phyloP scores from a whole-genome alignment of 306 rosid genomes.

The Casuarina cunninghamiana region DNA sequence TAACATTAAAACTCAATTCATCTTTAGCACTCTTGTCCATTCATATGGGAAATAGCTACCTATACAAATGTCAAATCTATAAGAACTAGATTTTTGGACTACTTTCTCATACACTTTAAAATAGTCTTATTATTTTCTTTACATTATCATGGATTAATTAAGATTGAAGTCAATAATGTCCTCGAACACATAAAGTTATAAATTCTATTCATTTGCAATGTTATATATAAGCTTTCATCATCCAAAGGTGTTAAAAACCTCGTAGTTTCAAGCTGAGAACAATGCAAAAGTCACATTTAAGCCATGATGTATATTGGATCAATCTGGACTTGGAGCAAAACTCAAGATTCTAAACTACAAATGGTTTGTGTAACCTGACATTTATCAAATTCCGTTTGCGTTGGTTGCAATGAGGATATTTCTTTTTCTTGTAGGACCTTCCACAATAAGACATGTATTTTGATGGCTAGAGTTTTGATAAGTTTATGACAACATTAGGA shows the following conservation, averaged over 20 bases:
- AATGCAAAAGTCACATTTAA: not conserved
- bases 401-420: too few relatives aligned
- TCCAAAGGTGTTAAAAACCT: conserved; percentile 1
- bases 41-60: conserved; percentile 86
- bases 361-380: too few relatives aligned
- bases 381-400: too few relatives aligned
- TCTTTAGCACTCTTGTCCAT: conserved; percentile 55
- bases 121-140: not conserved
- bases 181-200: not conserved
- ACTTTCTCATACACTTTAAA: not conserved
- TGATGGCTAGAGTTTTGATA: too few relatives aligned
- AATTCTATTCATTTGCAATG: not conserved
- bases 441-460: too few relatives aligned
- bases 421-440: too few relatives aligned
- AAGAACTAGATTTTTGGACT: conserved; percentile 13
- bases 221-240: not conserved
- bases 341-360: not conserved
- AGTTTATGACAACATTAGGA: too few relatives aligned
- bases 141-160: not conserved
- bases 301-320: not conserved
- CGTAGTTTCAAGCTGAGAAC: not conserved
- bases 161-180: not conserved
- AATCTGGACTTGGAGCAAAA: not conserved
- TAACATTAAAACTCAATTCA: too few relatives aligned
- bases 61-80: conserved; percentile 24